Conservation (phyloP, 2,329 filamentous ascomycete species). For the Zymoseptoria pseudotritici region DNA sequence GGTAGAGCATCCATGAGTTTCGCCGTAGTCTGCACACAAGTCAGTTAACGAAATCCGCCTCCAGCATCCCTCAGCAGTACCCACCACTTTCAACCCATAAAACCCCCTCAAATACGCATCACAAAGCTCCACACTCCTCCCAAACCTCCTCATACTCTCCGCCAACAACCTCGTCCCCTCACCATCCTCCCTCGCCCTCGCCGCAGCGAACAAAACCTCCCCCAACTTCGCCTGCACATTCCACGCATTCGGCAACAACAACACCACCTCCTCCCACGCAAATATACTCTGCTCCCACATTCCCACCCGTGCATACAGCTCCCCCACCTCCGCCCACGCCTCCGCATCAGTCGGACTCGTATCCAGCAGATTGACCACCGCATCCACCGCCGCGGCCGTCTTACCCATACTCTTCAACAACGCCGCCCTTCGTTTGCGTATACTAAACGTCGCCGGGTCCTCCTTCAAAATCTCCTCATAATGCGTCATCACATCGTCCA, state of each 20-base stretch:
- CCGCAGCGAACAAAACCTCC: constrained; percentile 63
- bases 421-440: constrained; percentile 77
- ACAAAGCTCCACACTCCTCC: constrained; percentile 85
- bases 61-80: constrained; percentile 42
- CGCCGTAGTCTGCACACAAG: constrained; percentile 17
- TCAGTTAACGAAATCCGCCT: constrained; percentile 8
- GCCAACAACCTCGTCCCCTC: constrained; percentile 41
- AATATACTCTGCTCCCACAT: constrained; percentile 78
- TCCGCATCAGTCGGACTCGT: constrained; percentile 84
- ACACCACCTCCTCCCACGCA: constrained; percentile 80
- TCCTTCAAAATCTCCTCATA: constrained; percentile 70
- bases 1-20: constrained; percentile 17
- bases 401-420: constrained; percentile 68
- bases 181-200: constrained; percentile 25
- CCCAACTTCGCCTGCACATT: constrained; percentile 88
- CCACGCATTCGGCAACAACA: constrained; percentile 87
- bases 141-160: constrained; percentile 77
- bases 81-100: constrained; percentile 71
- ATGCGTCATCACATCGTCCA: constrained; percentile 64
- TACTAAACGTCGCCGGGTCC: constrained; percentile 72
- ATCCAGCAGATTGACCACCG: constrained; percentile 68
- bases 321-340: constrained; percentile 84
- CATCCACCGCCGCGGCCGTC: constrained; percentile 63
- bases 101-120: constrained; percentile 87
- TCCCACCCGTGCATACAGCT: constrained; percentile 75